A percentile compares a stretch with the other conserved stretches of the same genome.
Conservation (phyloP, 805 yeast genomes). For the Debaryomyces tyrocola region DNA sequence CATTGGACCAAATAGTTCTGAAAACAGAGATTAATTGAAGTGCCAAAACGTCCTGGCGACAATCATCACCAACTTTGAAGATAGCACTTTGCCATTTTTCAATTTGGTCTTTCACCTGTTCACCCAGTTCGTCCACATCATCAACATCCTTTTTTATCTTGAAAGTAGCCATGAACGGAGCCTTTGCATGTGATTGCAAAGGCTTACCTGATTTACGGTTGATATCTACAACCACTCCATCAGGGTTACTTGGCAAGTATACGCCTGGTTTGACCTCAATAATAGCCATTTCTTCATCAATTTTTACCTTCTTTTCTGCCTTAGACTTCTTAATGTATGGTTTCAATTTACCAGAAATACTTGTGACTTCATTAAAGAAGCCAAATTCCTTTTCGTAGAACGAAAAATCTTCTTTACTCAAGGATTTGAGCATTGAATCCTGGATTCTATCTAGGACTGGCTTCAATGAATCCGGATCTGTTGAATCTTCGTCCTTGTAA, state of each 20-base stretch:
- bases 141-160: conserved; percentile 64
- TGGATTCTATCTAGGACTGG: conserved; percentile 79
- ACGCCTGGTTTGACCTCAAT: conserved; percentile 53
- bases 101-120: conserved; percentile 33
- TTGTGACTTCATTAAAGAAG: conserved; percentile 88
- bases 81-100: conserved; percentile 93
- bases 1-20: conserved; percentile 83
- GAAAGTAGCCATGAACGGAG: conserved; percentile 97
- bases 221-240: conserved; percentile 89
- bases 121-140: conserved; percentile 41
- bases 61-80: conserved; percentile 98
- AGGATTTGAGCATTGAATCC: conserved; percentile 58
- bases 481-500: conserved; percentile 84
- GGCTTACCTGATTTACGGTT: conserved; percentile 92
- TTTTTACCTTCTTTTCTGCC: conserved; percentile 93
- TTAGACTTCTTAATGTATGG: conserved; percentile 92
- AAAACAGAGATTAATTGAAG: conserved; percentile 89
- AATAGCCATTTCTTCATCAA: conserved; percentile 89
- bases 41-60: conserved; percentile 95
- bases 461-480: conserved; percentile 76
- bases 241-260: conserved; percentile 94
- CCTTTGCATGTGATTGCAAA: conserved; percentile 96
- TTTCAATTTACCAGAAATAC: conserved; percentile 90
- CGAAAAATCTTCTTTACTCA: conserved; percentile 56
- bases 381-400: conserved; percentile 83